Evolutionary conservation across 106 monocot genomes (phyloP).

Genomic region (Acorus gramineus): DNA sequence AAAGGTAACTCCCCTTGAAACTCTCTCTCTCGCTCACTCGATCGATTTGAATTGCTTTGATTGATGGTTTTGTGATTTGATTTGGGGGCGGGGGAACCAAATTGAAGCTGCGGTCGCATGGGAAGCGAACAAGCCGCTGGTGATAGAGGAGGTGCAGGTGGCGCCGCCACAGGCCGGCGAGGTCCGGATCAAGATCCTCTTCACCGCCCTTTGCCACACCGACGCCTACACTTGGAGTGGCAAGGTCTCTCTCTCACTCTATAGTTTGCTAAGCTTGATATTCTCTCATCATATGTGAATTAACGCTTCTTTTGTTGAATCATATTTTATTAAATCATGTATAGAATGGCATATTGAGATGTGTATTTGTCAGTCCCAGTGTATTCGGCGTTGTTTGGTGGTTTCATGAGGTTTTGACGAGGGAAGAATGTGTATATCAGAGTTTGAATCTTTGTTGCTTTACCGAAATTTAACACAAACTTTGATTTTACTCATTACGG

Average conservation of each 20-base stretch:
- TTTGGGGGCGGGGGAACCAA: background rate
- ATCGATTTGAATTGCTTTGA: background rate
- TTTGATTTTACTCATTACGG: no score
- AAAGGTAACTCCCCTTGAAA: slow-evolving; percentile 42
- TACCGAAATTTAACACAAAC: no score
- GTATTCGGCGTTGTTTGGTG: no score
- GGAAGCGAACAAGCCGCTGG: slow-evolving; percentile 90
- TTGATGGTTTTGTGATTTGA: background rate
- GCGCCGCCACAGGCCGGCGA: slow-evolving; percentile 97
- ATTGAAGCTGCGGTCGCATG: slow-evolving; percentile 79
- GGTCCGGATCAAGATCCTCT: slow-evolving; percentile 88
- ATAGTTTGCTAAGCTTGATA: background rate
- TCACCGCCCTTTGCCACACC: slow-evolving; percentile 94
- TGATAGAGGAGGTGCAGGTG: slow-evolving; percentile 92
- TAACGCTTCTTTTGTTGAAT: background rate
- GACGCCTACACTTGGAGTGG: slow-evolving; percentile 94
- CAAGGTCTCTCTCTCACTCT: slow-evolving; percentile 32
- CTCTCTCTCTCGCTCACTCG: background rate
- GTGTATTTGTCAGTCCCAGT: no score
- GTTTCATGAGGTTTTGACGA: no score
- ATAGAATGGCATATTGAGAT: no score
- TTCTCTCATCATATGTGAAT: background rate
- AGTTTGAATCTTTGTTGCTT: no score
- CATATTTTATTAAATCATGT: background rate
- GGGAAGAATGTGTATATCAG: no score